Evolutionary conservation across 768 basidiomycete species (phyloP).

Genomic region (Lactarius evosmus): DNA sequence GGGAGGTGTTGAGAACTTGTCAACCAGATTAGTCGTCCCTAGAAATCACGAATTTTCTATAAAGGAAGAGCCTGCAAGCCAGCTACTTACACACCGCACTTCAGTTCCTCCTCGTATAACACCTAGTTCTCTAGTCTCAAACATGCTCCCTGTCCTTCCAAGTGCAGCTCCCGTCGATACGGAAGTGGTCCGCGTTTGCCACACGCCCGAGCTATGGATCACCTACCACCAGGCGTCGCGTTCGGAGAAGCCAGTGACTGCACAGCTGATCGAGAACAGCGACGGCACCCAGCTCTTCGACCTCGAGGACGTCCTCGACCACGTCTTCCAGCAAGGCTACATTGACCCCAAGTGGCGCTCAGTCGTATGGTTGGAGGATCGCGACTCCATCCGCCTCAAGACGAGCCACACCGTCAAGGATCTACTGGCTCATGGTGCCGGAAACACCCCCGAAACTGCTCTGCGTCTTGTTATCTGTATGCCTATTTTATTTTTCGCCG

Average conservation of each 20-base stretch:
- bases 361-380: constrained; percentile 45
- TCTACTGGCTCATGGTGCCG: constrained; percentile 37
- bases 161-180: constrained; percentile 9
- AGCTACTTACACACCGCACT: not conserved
- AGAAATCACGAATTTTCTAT: not conserved
- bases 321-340: constrained; percentile 45
- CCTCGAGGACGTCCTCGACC: constrained; percentile 49
- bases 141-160: too few relatives aligned
- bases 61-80: not conserved
- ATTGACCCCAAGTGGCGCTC: constrained; percentile 44
- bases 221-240: constrained; percentile 49
- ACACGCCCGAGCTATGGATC: constrained; percentile 42
- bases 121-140: too few relatives aligned
- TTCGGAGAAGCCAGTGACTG: constrained; percentile 39
- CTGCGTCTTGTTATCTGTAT: constrained; percentile 45
- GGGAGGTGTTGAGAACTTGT: too few relatives aligned
- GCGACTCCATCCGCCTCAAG: constrained; percentile 39
- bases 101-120: not conserved
- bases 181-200: constrained; percentile 18
- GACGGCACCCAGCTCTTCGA: constrained; percentile 41
- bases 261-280: constrained; percentile 48
- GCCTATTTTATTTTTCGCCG: constrained; percentile 5
- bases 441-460: constrained; percentile 43
- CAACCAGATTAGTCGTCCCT: too few relatives aligned
- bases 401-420: constrained; percentile 39